phyloP scores from a whole-genome alignment of 2,329 filamentous ascomycete species.

The Cladobotryum mycophilum region DNA sequence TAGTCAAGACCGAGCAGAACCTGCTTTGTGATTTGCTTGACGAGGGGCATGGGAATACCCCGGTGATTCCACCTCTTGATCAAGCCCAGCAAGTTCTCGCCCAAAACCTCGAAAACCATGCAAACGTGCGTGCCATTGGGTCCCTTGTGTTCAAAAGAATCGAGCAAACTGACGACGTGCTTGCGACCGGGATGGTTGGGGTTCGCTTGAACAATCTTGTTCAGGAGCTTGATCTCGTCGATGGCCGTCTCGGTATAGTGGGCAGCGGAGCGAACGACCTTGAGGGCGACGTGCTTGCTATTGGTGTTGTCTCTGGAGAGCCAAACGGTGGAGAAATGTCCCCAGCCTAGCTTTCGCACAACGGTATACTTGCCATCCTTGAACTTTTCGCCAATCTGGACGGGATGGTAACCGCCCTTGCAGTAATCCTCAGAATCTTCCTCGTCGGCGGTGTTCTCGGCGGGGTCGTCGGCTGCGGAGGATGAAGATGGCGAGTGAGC shows the following conservation, averaged over 20 bases:
- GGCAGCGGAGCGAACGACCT: conserved; percentile 93
- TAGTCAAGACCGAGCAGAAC: conserved; percentile 94
- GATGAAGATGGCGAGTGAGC: conserved; percentile 72
- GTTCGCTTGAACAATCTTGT: conserved; percentile 93
- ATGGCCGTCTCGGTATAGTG: conserved; percentile 99
- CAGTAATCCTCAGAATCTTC: conserved; percentile 99
- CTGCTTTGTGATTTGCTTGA: conserved; percentile 99
- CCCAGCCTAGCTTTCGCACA: conserved; percentile 94
- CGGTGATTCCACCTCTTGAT: conserved; percentile 99
- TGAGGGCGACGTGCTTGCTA: conserved; percentile 91
- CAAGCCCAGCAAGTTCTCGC: conserved; percentile 87
- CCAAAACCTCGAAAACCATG: conserved; percentile 98
- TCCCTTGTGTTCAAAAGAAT: conserved; percentile 96
- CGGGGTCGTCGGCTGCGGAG: conserved; percentile 71
- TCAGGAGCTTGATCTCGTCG: conserved; percentile 97
- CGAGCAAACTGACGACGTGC: conserved; percentile 91
- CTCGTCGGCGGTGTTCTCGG: conserved; percentile 92
- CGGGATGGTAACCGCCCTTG: conserved; percentile 97
- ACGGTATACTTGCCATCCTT: conserved; percentile 96
- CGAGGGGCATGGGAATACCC: conserved; percentile 90
- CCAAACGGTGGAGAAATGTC: conserved; percentile 98
- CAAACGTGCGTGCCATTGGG: conserved; percentile 95
- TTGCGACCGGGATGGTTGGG: conserved; percentile 88
- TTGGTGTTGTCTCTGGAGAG: conserved; percentile 75
- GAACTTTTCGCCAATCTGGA: conserved; percentile 90